phyloP scores from a whole-genome alignment of 2,329 filamentous ascomycete species.

The Penicillium crustosum region DNA sequence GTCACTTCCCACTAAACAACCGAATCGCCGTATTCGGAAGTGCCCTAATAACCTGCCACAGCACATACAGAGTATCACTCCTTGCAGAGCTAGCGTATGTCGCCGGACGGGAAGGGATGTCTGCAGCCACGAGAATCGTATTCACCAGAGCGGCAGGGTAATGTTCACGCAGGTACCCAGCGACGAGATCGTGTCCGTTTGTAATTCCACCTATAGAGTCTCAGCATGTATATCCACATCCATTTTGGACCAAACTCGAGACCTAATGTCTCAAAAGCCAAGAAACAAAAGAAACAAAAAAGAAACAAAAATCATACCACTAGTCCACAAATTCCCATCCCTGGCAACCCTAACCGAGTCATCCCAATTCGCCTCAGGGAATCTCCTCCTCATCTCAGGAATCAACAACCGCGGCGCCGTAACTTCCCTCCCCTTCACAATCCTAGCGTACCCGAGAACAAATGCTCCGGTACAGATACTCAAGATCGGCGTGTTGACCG shows the following conservation, averaged over 20 bases:
- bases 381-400: constrained; percentile 22
- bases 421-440: constrained; percentile 19
- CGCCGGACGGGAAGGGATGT: constrained; percentile 29
- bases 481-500: constrained; percentile 26
- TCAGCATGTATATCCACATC: neutral
- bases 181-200: constrained; percentile 30
- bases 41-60: constrained; percentile 21
- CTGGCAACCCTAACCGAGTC: constrained; percentile 17
- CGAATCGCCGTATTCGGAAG: constrained; percentile 14
- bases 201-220: constrained; percentile 25
- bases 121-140: constrained; percentile 35
- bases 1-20: neutral
- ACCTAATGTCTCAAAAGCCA: too few species aligned
- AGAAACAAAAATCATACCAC: constrained; percentile 5
- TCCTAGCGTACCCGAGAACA: constrained; percentile 25
- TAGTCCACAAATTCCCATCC: constrained; percentile 30
- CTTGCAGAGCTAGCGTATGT: constrained; percentile 26
- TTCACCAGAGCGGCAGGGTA: constrained; percentile 32
- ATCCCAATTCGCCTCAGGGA: constrained; percentile 29
- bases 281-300: neutral
- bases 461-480: constrained; percentile 29
- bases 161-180: constrained; percentile 21
- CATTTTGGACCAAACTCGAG: neutral
- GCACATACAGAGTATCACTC: constrained; percentile 13
- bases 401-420: constrained; percentile 28